phyloP scores from a whole-genome alignment of 768 basidiomycete species.

The Leccinum pellstonianum region DNA sequence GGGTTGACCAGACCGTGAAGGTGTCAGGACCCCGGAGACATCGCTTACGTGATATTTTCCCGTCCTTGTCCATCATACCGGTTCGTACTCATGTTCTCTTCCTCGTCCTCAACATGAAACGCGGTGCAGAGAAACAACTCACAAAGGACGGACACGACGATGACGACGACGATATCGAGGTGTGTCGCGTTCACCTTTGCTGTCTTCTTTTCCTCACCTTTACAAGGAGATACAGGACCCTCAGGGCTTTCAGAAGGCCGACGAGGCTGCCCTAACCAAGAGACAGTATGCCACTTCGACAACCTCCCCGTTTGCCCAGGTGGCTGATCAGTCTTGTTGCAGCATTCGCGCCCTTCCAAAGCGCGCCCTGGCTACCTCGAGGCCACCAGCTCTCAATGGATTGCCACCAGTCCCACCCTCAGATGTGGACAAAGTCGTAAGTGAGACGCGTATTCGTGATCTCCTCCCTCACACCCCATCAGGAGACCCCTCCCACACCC shows the following conservation, averaged over 20 bases:
- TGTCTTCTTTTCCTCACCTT: slow-evolving; percentile 6
- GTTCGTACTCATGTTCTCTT: background rate
- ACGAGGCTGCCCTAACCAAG: slow-evolving; percentile 50
- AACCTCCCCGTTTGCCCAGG: background rate
- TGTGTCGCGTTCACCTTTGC: slow-evolving; percentile 2
- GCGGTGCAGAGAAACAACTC: slow-evolving; percentile 71
- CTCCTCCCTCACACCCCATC: slow-evolving; percentile 15
- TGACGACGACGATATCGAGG: slow-evolving; percentile 38
- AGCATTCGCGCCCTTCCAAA: slow-evolving; percentile 72
- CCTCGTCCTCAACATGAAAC: slow-evolving; percentile 52
- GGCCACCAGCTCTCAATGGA: slow-evolving; percentile 24
- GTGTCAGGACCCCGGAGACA: slow-evolving; percentile 16
- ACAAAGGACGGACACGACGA: slow-evolving; percentile 49
- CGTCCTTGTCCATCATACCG: slow-evolving; percentile 5
- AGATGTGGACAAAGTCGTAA: slow-evolving; percentile 25
- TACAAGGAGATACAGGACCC: slow-evolving; percentile 42
- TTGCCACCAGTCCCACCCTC: slow-evolving; percentile 25
- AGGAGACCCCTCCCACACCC: slow-evolving; percentile 33
- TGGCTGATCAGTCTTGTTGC: slow-evolving; percentile 9
- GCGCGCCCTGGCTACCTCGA: slow-evolving; percentile 33
- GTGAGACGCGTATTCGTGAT: slow-evolving; percentile 20
- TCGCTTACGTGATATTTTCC: slow-evolving; percentile 24
- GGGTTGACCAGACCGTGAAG: too few relatives aligned
- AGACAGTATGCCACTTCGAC: slow-evolving; percentile 50
- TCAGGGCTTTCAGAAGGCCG: slow-evolving; percentile 57